phyloP scores from a whole-genome alignment of 2,329 filamentous ascomycete species.

The Trichophyton verrucosum region DNA sequence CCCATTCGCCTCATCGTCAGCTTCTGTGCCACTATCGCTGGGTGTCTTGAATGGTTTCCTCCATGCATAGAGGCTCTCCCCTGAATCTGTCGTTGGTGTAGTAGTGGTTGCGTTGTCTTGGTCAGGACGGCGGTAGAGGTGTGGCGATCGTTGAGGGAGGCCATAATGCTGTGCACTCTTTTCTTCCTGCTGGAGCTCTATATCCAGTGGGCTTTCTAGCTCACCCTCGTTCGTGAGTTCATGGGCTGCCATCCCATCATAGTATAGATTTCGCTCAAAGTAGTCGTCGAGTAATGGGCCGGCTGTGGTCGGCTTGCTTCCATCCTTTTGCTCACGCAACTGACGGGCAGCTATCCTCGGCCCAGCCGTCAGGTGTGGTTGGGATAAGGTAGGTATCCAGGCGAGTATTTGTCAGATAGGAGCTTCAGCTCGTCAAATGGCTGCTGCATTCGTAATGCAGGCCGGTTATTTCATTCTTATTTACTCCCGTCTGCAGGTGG shows the following conservation, averaged over 20 bases:
- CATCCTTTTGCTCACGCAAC: neutral
- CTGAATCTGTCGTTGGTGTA: slow-evolving; percentile 8
- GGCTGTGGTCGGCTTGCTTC: neutral
- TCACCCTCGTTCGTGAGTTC: slow-evolving; percentile 1
- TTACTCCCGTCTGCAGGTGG: too few species aligned
- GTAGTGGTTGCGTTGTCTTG: neutral
- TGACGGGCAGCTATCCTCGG: neutral
- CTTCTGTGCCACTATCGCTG: slow-evolving; percentile 88
- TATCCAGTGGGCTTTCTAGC: neutral
- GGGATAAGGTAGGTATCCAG: neutral
- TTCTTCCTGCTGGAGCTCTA: neutral
- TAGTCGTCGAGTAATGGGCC: neutral
- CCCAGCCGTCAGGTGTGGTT: neutral
- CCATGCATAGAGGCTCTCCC: slow-evolving; percentile 19
- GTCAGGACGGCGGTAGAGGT: neutral
- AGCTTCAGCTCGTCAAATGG: neutral
- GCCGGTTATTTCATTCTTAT: too few species aligned
- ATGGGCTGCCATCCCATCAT: slow-evolving; percentile 7
- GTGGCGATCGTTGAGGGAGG: neutral
- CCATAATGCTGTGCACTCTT: neutral
- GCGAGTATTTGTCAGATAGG: neutral
- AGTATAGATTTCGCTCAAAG: neutral
- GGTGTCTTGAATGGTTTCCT: slow-evolving; percentile 35
- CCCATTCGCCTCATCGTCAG: slow-evolving; percentile 71
- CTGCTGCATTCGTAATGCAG: too few species aligned